Percentiles rank a stretch among this genome's conserved stretches.
Conservation (phyloP, 2,329 filamentous ascomycete species). For the Microdochium paspali region DNA sequence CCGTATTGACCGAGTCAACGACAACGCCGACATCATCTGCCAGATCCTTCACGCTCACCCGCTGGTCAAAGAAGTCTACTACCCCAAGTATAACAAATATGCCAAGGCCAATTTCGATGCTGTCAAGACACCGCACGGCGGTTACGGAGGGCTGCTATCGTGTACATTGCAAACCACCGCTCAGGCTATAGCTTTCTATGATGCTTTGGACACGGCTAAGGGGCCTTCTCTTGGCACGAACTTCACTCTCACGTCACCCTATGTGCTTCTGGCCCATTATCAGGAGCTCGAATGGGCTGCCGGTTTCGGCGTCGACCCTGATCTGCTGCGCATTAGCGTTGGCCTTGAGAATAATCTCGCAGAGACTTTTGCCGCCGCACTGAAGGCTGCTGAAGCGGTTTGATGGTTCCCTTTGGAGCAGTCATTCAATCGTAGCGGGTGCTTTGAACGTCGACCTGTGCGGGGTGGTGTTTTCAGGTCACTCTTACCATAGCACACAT, state of each 20-base stretch:
- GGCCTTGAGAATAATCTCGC: constrained; percentile 72
- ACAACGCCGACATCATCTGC: constrained; percentile 76
- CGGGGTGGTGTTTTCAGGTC: too few species aligned
- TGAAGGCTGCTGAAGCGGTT: constrained; percentile 44
- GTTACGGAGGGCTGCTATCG: constrained; percentile 85
- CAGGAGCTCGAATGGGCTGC: constrained; percentile 85
- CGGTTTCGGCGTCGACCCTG: constrained; percentile 69
- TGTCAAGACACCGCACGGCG: constrained; percentile 62
- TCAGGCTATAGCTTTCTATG: constrained; percentile 75
- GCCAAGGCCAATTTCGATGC: constrained; percentile 68
- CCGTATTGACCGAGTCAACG: constrained; percentile 76
- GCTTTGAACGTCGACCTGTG: too few species aligned
- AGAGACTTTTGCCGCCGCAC: constrained; percentile 55
- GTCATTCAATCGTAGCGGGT: too few species aligned
- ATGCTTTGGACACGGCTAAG: constrained; percentile 79
- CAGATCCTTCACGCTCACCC: constrained; percentile 53
- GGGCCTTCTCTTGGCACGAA: constrained; percentile 94
- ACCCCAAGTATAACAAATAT: constrained; percentile 67
- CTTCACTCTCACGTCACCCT: constrained; percentile 87
- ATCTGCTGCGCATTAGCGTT: constrained; percentile 79
- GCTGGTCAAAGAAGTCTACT: constrained; percentile 70
- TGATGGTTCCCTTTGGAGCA: background rate
- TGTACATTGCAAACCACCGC: constrained; percentile 64
- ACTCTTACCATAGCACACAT: too few species aligned
- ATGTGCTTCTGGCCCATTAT: constrained; percentile 87